A percentile compares a stretch with the other conserved stretches of the same genome.
phyloP scores from a whole-genome alignment of 2,329 filamentous ascomycete genomes.

The Penicillium polonicum region DNA sequence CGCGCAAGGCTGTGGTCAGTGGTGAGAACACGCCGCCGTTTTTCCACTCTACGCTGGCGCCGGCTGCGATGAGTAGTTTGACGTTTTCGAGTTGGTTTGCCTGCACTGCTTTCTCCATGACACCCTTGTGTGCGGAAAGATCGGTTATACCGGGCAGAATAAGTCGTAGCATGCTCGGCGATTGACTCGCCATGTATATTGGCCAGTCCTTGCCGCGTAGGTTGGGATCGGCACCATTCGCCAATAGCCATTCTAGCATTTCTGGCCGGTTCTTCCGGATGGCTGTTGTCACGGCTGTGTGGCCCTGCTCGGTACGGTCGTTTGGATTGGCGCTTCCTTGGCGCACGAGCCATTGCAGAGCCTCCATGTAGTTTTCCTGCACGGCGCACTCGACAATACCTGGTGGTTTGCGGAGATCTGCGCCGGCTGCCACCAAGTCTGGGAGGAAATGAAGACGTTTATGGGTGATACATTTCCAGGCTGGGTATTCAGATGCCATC shows the following conservation, averaged over 20 bases:
- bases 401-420: slow-evolving; percentile 58
- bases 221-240: slow-evolving; percentile 60
- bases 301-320: slow-evolving; percentile 56
- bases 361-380: slow-evolving; percentile 60
- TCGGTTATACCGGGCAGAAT: slow-evolving; percentile 54
- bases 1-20: slow-evolving; percentile 65
- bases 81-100: slow-evolving; percentile 67
- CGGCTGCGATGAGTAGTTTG: slow-evolving; percentile 63
- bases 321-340: slow-evolving; percentile 59
- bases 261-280: slow-evolving; percentile 61
- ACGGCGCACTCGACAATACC: slow-evolving; percentile 67
- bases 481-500: slow-evolving; percentile 62
- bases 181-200: slow-evolving; percentile 65
- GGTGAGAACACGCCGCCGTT: slow-evolving; percentile 72
- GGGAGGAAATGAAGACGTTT: slow-evolving; percentile 60
- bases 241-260: slow-evolving; percentile 59
- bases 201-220: slow-evolving; percentile 69
- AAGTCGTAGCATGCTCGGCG: slow-evolving; percentile 59
- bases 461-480: slow-evolving; percentile 68
- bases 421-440: slow-evolving; percentile 59
- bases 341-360: slow-evolving; percentile 60
- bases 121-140: slow-evolving; percentile 52
- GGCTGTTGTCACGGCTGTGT: slow-evolving; percentile 65
- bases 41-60: slow-evolving; percentile 68
- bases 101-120: slow-evolving; percentile 66